A percentile compares a stretch with the other conserved stretches of the same genome.
Conservation (phyloP, 2,329 filamentous ascomycete species). For the Colletotrichum melonis region DNA sequence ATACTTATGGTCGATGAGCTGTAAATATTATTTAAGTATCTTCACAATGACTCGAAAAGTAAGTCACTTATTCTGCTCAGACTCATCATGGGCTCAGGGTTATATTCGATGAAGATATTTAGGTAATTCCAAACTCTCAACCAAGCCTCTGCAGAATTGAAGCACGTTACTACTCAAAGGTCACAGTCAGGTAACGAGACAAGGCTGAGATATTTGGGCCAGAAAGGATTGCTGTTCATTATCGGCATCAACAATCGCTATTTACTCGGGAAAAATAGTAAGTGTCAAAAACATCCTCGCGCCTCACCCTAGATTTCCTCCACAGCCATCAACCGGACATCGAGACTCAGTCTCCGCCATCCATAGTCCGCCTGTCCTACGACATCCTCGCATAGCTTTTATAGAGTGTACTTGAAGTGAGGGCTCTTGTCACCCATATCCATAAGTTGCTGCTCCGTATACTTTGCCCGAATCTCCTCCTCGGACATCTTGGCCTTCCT, state of each 20-base stretch:
- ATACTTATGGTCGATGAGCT: too few species aligned
- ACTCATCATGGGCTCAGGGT: too few species aligned
- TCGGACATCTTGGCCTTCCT: conserved; percentile 40
- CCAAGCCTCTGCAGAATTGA: too few species aligned
- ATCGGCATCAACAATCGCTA: conserved; percentile 21
- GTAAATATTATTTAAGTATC: too few species aligned
- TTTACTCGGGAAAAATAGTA: background rate
- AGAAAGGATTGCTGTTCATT: conserved; percentile 17
- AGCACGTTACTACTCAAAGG: too few species aligned
- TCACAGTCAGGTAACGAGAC: too few species aligned
- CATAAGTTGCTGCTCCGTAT: conserved; percentile 36
- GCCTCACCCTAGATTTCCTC: background rate
- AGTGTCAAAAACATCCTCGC: background rate
- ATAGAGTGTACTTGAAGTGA: conserved; percentile 37
- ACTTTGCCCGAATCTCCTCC: conserved; percentile 38
- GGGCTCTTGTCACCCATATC: conserved; percentile 38
- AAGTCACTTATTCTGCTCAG: too few species aligned
- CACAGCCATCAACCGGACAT: background rate
- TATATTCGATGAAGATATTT: too few species aligned
- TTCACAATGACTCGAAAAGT: too few species aligned
- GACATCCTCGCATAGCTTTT: background rate
- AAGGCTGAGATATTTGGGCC: background rate
- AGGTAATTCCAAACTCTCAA: too few species aligned
- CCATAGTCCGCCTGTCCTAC: background rate
- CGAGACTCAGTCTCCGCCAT: too few species aligned